phyloP scores from a whole-genome alignment of 1,284 basidiomycete species.

The Meira miltonrushii region DNA sequence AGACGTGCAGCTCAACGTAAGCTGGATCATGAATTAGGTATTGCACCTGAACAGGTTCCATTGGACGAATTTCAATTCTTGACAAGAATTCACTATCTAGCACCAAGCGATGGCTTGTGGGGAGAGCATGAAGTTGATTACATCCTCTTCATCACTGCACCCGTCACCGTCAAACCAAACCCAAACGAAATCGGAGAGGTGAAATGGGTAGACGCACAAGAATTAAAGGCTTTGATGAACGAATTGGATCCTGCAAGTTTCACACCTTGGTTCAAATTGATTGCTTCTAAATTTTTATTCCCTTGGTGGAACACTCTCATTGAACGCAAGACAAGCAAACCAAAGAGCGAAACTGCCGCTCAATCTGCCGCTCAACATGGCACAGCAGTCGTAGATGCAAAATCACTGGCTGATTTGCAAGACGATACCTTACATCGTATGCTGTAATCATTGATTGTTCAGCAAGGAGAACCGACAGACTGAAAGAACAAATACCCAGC shows the following conservation, averaged over 20 bases:
- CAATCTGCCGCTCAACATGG: neutral
- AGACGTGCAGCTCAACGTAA: conserved; percentile 85
- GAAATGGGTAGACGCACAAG: conserved; percentile 84
- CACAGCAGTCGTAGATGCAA: conserved; percentile 28
- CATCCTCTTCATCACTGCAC: conserved; percentile 86
- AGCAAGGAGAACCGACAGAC: too few relatives aligned
- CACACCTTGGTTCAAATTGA: conserved; percentile 99
- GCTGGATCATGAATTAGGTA: conserved; percentile 93
- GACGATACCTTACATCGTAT: conserved; percentile 49
- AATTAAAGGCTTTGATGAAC: conserved; percentile 84
- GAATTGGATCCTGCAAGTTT: conserved; percentile 69
- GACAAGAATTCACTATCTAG: conserved; percentile 94
- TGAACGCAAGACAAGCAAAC: conserved; percentile 53
- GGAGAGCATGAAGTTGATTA: conserved; percentile 99
- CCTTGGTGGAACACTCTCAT: conserved; percentile 96
- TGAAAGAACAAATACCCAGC: too few relatives aligned
- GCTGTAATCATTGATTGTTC: conserved; percentile 19
- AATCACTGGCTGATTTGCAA: conserved; percentile 29
- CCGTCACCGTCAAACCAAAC: conserved; percentile 81
- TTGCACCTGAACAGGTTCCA: conserved; percentile 67
- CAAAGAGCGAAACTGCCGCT: conserved; percentile 9
- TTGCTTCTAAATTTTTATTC: conserved; percentile 91
- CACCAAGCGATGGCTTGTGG: conserved; percentile 86
- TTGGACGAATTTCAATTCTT: conserved; percentile 88
- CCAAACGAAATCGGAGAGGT: conserved; percentile 84